Evolutionary conservation across 441 rosid species (phyloP), one percentile per base, ranked within the genome.

Genomic region (Eruca vesicaria): DNA sequence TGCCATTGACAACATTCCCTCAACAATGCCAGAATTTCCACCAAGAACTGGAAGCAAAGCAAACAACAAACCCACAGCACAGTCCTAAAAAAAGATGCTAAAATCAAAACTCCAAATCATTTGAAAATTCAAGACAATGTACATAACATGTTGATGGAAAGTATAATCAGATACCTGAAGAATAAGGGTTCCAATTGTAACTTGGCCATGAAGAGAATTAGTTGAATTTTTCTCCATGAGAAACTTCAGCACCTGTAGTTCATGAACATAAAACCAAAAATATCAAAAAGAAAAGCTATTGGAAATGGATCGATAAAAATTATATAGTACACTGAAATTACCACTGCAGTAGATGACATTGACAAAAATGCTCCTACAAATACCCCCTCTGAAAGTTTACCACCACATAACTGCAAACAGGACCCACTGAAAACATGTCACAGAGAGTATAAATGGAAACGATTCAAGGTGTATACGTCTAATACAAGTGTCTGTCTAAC

Each of bases 261-360:
- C 18, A 68, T 21, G 73, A 33, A 10, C 64, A 75, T 11, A 29
- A n/a, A 15, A 50, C 60, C 76, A 78, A 72, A 21, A 21, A 12
- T 7, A 23, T 7, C 5, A 52, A 35, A 16, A 32, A 55, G 9
- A 61, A n/a, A 19, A 68, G 62, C 35, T 73, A 43, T 55, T 5
- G 28, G 36, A 59, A 59, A 48, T 59, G 29, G 56, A 35, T 70
- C 21, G 21, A 66, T 35, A 12, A 59, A 23, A 14, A 23, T 36
- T 66, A 69, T 20, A 55, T 48, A 68, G 63, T 67, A 31, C 38
- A 60, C 16, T 20, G 19, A 28, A 57, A 67, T 85, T 85, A 91
- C 98, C 94, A 93, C 97, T 7, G 96, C 96, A 52, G 98, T 93
- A 26, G 98, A 93, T 78, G 98, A 93, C 98, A 93, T 91, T 58